phyloP scores from a whole-genome alignment of 345 rosid species.

The Rhodamnia argentea region DNA sequence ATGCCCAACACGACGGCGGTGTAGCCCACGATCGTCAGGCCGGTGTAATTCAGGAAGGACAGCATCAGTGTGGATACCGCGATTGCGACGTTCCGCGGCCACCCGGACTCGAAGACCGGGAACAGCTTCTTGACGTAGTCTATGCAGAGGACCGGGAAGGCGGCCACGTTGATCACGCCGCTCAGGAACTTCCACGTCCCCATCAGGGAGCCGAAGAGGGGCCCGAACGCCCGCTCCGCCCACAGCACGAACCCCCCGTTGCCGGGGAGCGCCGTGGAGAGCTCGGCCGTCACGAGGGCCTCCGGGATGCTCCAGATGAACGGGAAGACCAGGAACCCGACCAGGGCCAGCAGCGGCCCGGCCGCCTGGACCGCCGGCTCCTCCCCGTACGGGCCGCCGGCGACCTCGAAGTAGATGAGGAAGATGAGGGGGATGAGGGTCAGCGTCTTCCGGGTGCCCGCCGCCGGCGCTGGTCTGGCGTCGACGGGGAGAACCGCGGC shows the following conservation, averaged over 20 bases:
- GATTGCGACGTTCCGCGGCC: slow-evolving; percentile 37
- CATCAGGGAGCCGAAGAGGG: slow-evolving; percentile 65
- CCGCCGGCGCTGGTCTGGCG: neutral
- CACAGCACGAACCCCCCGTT: slow-evolving; percentile 83
- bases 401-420: slow-evolving; percentile 87
- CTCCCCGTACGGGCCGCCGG: slow-evolving; percentile 80
- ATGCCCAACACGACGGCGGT: slow-evolving; percentile 56
- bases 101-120: slow-evolving; percentile 41
- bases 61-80: slow-evolving; percentile 27
- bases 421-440: slow-evolving; percentile 71
- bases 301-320: slow-evolving; percentile 90
- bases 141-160: slow-evolving; percentile 66
- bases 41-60: slow-evolving; percentile 62
- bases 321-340: slow-evolving; percentile 69
- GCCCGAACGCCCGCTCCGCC: slow-evolving; percentile 74
- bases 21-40: slow-evolving; percentile 66
- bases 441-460: slow-evolving; percentile 25
- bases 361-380: slow-evolving; percentile 74
- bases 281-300: slow-evolving; percentile 83
- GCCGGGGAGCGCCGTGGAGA: slow-evolving; percentile 77
- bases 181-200: slow-evolving; percentile 73
- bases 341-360: slow-evolving; percentile 57
- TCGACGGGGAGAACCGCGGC: neutral
- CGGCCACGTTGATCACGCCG: slow-evolving; percentile 76
- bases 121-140: slow-evolving; percentile 40